Conservation (phyloP, 2,329 filamentous ascomycete genomes). For the Thelonectria rubi region DNA sequence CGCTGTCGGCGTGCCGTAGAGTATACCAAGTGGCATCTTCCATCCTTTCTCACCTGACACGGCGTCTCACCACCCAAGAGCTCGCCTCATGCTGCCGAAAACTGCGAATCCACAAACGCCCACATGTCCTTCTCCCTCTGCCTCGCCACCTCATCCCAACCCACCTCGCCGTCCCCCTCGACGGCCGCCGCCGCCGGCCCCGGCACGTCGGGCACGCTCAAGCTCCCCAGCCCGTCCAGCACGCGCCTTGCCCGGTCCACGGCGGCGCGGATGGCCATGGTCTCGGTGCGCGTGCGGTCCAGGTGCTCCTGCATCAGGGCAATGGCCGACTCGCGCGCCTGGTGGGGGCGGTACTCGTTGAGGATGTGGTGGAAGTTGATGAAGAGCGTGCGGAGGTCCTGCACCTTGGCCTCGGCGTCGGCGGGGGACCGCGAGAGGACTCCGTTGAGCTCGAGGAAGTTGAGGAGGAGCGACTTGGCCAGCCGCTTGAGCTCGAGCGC, state of each 20-base stretch:
- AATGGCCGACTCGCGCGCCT: constrained; percentile 88
- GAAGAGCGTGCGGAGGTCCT: constrained; percentile 82
- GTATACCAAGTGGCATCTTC: background rate
- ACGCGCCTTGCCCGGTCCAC: constrained; percentile 78
- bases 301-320: constrained; percentile 87
- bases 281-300: constrained; percentile 76
- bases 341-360: constrained; percentile 93
- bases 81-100: too few species aligned
- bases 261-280: constrained; percentile 71
- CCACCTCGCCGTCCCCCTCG: constrained; percentile 11
- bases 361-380: constrained; percentile 93
- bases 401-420: constrained; percentile 74
- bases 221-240: constrained; percentile 72
- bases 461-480: constrained; percentile 84
- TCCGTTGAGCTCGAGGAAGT: constrained; percentile 86
- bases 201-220: constrained; percentile 48
- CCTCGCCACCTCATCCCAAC: constrained; percentile 27
- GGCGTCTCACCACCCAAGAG: too few species aligned
- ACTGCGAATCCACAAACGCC: constrained; percentile 53
- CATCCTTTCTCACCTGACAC: too few species aligned
- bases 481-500: constrained; percentile 78
- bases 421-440: constrained; percentile 41
- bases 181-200: too few species aligned
- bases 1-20: background rate
- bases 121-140: constrained; percentile 51